Base-by-base conservation (phyloP, 208 protist species). In the Kentomonas sorsogonicus region DNA sequence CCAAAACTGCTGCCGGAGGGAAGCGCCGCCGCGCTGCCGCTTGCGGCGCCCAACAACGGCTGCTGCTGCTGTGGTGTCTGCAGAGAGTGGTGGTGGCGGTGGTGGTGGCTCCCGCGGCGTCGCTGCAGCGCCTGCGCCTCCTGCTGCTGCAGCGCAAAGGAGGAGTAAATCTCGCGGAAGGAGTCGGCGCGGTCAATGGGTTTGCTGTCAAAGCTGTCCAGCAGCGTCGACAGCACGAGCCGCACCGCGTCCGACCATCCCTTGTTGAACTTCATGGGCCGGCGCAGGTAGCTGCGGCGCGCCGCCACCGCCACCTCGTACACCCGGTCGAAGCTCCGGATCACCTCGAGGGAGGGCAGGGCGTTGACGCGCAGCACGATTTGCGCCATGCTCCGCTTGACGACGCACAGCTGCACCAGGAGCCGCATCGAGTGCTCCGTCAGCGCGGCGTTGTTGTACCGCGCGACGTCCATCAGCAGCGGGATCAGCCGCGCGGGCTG, bases 371-470 rank as follows among this genome's bases (percentile, higher is more conserved):
- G 59, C 29, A 91, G 67, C 30, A 91, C 78, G 26, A 74, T 45
- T 40, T 85, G 72, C 34, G 79, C 79, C 33, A 91, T 76, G 30
- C 38, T 64, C 13, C 77, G 75, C 47, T 73, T 76, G 34, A 91
- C 68, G 13, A 74, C 53, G 44, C 77, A 86, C 25, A 91, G 67
- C 57, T 79, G 64, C 51, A 91, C 72, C 7, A 91, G 54, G 15
- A 91, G 70, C 15, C 72, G 65, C 74, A 85, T 86, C 9, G 84
- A 53, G 54, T 82, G 75, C 63, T 72, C 63, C 26, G 77, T 86
- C 31, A 91, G 71, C 6, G 55, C 53, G 34, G 38, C 30, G 53
- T 56, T 69, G 25, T 84, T 62, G 63, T 86, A 86, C n/a, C 74
- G 71, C 2, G 75, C 68, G 16, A 86, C 63, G 51, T 86, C 72